Percentiles rank a stretch among this genome's conserved stretches.
phyloP scores from a whole-genome alignment of 2,329 filamentous ascomycete species.

The Geosmithia morbida region DNA sequence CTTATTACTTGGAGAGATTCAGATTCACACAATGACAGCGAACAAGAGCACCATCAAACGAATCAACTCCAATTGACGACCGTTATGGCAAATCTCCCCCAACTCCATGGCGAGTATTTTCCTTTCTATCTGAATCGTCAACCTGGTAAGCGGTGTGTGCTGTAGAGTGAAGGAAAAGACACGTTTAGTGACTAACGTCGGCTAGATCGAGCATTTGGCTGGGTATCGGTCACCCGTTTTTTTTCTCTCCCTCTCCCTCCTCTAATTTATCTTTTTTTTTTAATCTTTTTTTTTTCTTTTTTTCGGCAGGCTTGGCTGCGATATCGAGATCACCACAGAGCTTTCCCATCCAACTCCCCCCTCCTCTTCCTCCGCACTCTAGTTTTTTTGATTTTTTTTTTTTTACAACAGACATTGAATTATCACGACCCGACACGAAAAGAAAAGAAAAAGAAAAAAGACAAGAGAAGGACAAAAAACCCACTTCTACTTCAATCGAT shows the following conservation, averaged over 20 bases:
- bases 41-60: too few species aligned
- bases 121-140: neutral
- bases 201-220: neutral
- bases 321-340: neutral
- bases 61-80: too few species aligned
- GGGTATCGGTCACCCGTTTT: neutral
- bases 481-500: neutral
- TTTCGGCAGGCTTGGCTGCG: neutral
- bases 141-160: neutral
- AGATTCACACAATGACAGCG: too few species aligned
- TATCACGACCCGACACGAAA: neutral
- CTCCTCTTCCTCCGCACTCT: neutral
- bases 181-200: neutral
- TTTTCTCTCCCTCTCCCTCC: neutral
- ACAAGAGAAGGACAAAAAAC: too few species aligned
- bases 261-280: neutral
- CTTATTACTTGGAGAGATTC: too few species aligned
- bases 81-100: too few species aligned
- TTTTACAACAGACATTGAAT: neutral
- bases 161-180: neutral
- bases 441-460: too few species aligned
- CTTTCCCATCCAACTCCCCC: neutral
- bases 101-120: too few species aligned
- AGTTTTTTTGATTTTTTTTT: neutral
- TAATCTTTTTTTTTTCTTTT: neutral